Evolutionary conservation across 768 basidiomycete genomes (phyloP).

Genomic region (Sarcodon aspratus): DNA sequence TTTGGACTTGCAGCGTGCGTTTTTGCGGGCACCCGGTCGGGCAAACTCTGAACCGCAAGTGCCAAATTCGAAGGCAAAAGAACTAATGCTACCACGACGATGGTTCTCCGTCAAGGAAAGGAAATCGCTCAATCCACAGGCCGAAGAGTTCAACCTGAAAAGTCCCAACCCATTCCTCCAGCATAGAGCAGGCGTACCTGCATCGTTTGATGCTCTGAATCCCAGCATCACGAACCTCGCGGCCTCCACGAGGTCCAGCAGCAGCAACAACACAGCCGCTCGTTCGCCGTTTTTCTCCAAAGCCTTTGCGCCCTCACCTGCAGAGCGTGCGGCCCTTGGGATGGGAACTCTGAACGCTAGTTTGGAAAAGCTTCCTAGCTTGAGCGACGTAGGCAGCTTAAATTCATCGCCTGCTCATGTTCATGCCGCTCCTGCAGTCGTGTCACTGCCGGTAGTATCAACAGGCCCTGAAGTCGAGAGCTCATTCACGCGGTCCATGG

Average conservation of each 20-base stretch:
- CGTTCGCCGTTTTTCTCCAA: slow-evolving; percentile 29
- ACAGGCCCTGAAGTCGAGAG: neutral
- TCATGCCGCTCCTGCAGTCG: slow-evolving; percentile 19
- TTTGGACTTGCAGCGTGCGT: slow-evolving; percentile 12
- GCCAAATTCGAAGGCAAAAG: slow-evolving; percentile 8
- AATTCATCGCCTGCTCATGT: slow-evolving; percentile 53
- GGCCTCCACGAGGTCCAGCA: slow-evolving; percentile 7
- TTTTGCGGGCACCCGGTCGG: slow-evolving; percentile 7
- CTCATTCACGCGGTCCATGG: slow-evolving; percentile 5
- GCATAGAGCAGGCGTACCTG: slow-evolving; percentile 6
- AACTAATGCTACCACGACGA: slow-evolving; percentile 26
- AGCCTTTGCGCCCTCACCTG: slow-evolving; percentile 82
- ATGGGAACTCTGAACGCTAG: slow-evolving; percentile 66
- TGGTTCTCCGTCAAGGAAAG: slow-evolving; percentile 42
- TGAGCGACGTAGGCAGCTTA: slow-evolving; percentile 66
- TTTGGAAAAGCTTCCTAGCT: slow-evolving; percentile 66
- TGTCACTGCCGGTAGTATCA: too few relatives aligned
- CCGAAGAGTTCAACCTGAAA: slow-evolving; percentile 59
- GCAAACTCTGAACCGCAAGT: slow-evolving; percentile 11
- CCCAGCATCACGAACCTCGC: slow-evolving; percentile 5
- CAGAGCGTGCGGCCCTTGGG: slow-evolving; percentile 76
- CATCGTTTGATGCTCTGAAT: slow-evolving; percentile 12
- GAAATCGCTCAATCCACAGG: slow-evolving; percentile 76
- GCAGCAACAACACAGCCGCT: neutral
- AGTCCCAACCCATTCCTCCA: slow-evolving; percentile 7